These are phyloP conservation scores for Striga asiatica DNA, from an alignment of 257 asterid species.

Conservation along the genomic window DNA sequence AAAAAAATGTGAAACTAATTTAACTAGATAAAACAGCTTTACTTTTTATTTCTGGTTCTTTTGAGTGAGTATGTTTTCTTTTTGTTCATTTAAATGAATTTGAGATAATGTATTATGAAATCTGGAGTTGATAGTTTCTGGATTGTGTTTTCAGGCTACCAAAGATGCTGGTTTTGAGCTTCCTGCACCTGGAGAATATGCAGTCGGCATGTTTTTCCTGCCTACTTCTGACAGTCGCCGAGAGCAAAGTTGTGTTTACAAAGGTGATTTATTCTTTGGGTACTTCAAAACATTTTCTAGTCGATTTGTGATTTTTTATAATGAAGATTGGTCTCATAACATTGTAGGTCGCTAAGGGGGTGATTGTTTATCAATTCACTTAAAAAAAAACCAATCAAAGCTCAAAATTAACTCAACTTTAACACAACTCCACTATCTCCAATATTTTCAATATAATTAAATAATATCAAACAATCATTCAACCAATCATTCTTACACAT, in stretches of 20 bases:
- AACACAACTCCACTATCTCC: too few species aligned
- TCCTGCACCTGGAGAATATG: constrained; percentile 86
- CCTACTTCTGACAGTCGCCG: constrained; percentile 84
- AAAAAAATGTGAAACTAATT: too few species aligned
- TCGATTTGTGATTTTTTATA: background rate
- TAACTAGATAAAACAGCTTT: too few species aligned
- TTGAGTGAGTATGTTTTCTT: too few species aligned
- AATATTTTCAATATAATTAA: too few species aligned
- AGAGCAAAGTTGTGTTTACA: constrained; percentile 75
- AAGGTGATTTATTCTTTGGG: constrained; percentile 40
- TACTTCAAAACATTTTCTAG: background rate
- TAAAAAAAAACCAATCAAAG: too few species aligned
- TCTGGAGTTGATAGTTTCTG: constrained; percentile 3
- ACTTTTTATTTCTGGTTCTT: too few species aligned
- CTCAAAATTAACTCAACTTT: too few species aligned
- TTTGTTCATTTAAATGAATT: background rate
- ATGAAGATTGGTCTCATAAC: constrained; percentile 1
- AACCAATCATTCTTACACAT: too few species aligned
- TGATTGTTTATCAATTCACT: too few species aligned
- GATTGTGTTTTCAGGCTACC: constrained; percentile 36
- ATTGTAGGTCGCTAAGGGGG: constrained; percentile 85
- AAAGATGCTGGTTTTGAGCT: constrained; percentile 73
- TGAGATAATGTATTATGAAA: background rate
- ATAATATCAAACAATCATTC: too few species aligned
- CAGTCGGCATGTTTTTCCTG: constrained; percentile 98